These are phyloP conservation scores for Talaromyces liani DNA, from an alignment of 495 filamentous ascomycete species.

Conservation along the genomic window DNA sequence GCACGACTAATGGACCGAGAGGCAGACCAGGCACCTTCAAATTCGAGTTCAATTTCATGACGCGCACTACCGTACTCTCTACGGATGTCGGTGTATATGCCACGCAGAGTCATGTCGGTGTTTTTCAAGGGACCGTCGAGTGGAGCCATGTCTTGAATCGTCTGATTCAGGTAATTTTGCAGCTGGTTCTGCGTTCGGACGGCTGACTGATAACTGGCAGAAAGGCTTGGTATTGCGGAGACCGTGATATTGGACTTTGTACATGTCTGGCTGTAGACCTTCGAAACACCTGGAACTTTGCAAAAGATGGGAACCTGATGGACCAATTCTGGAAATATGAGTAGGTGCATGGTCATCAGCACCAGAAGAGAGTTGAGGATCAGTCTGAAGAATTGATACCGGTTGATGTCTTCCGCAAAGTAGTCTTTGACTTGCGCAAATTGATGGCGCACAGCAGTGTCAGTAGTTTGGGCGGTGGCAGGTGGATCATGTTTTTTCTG, in stretches of 20 bases:
- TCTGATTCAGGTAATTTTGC: slow-evolving; percentile 25
- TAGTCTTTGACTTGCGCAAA: neutral
- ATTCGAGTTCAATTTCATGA: slow-evolving; percentile 36
- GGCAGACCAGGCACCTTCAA: slow-evolving; percentile 30
- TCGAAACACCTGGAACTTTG: slow-evolving; percentile 17
- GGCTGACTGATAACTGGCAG: neutral
- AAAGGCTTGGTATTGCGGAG: neutral
- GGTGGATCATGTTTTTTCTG: neutral
- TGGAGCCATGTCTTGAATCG: slow-evolving; percentile 24
- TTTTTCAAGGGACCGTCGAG: slow-evolving; percentile 25
- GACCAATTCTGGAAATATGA: slow-evolving; percentile 34
- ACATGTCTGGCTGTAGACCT: slow-evolving; percentile 31
- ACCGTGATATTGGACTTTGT: neutral
- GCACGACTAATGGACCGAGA: slow-evolving; percentile 27
- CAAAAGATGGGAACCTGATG: slow-evolving; percentile 30
- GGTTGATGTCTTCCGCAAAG: neutral
- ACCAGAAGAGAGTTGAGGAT: slow-evolving; percentile 27
- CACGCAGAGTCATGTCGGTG: slow-evolving; percentile 26
- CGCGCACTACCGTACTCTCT: slow-evolving; percentile 24
- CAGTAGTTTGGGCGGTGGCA: neutral
- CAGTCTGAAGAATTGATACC: slow-evolving; percentile 15
- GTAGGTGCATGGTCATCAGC: slow-evolving; percentile 27
- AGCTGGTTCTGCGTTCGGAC: slow-evolving; percentile 13
- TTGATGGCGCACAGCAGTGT: neutral
- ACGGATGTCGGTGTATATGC: slow-evolving; percentile 24